Conservation (phyloP, 129 eudicot species). For the Ambrosia trifida region DNA sequence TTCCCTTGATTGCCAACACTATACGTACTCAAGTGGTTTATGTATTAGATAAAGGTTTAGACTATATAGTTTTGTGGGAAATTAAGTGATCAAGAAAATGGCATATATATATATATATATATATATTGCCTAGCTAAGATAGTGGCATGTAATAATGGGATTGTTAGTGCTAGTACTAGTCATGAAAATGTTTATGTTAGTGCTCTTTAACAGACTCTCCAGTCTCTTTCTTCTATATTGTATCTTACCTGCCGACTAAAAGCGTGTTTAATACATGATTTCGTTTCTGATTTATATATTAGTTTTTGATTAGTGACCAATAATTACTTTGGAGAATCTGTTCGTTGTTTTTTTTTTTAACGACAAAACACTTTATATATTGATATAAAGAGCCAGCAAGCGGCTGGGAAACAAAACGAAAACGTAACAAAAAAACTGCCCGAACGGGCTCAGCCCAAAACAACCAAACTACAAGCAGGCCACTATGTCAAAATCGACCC, state of each 20-base stretch:
- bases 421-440: no score
- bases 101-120: constrained; percentile 29
- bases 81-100: constrained; percentile 19
- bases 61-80: constrained; percentile 14
- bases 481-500: no score
- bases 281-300: constrained; percentile 20
- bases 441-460: no score
- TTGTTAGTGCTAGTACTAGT: constrained; percentile 50
- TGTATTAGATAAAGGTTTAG: not conserved
- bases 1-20: constrained; percentile 1
- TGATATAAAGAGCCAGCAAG: no score
- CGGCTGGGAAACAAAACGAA: no score
- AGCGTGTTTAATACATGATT: constrained; percentile 27
- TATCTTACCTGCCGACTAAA: constrained; percentile 21
- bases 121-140: constrained; percentile 23
- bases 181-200: constrained; percentile 40
- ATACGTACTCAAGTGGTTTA: not conserved
- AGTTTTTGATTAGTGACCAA: constrained; percentile 20
- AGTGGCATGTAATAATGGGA: constrained; percentile 46
- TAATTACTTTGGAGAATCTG: constrained; percentile 26
- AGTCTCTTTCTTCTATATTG: constrained; percentile 22
- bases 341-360: no score
- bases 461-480: no score
- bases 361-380: no score
- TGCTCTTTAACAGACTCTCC: constrained; percentile 41